Evolutionary conservation across 805 yeast species (phyloP).

Genomic region (Candida qinlingensis): DNA sequence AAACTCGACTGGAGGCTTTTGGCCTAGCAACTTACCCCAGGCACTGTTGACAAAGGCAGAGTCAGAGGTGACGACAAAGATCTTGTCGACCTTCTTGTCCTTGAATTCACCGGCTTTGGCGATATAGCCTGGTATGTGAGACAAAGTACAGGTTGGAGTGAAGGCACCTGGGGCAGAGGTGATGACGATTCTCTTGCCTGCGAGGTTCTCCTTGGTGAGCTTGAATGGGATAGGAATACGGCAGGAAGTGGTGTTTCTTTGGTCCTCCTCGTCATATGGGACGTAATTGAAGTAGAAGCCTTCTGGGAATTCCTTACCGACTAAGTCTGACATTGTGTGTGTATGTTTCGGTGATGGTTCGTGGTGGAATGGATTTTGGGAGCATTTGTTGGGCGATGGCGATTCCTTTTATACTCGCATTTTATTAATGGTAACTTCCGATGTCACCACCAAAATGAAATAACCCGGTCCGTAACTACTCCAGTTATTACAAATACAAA

Average conservation of each 20-base stretch:
- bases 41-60: conserved; percentile 69
- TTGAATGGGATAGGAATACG: conserved; percentile 22
- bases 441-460: not conserved
- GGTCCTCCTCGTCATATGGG: conserved; percentile 24
- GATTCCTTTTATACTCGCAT: not conserved
- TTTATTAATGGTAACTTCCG: not conserved
- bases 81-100: conserved; percentile 52
- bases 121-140: conserved; percentile 68
- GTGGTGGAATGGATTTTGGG: not conserved
- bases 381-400: not conserved
- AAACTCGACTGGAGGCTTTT: conserved; percentile 36
- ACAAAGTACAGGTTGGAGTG: conserved; percentile 74
- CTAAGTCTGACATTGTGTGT: conserved; percentile 14
- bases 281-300: conserved; percentile 26
- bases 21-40: conserved; percentile 47
- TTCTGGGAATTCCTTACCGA: conserved; percentile 25
- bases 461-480: too few relatives aligned
- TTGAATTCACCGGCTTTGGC: conserved; percentile 43
- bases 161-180: conserved; percentile 85
- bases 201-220: conserved; percentile 21
- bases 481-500: too few relatives aligned
- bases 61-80: conserved; percentile 61
- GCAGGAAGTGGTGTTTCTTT: conserved; percentile 22
- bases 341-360: not conserved
- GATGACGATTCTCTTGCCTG: conserved; percentile 42